Conservation (phyloP, 1,284 basidiomycete species). For the Tilletiaria anomala region DNA sequence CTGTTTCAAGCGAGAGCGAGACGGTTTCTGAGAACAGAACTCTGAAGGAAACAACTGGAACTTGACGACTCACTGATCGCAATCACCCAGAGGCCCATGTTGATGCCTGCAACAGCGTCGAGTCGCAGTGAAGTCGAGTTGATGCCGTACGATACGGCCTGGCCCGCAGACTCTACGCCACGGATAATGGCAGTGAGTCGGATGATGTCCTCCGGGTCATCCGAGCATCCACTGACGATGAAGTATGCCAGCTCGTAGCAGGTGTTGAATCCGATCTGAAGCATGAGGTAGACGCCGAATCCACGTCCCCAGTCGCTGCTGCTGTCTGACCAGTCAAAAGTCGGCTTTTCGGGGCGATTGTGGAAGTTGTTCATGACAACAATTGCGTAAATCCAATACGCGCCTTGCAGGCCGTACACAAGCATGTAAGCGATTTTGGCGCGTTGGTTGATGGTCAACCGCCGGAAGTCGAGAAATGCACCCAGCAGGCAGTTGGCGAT, state of each 20-base stretch:
- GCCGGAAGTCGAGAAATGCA: slow-evolving; percentile 35
- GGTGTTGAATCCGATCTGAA: slow-evolving; percentile 27
- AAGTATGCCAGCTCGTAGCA: slow-evolving; percentile 24
- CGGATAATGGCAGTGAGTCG: slow-evolving; percentile 30
- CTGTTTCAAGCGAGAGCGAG: neutral
- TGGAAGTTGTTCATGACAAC: slow-evolving; percentile 17
- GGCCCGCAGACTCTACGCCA: slow-evolving; percentile 30
- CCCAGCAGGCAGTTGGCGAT: slow-evolving; percentile 36
- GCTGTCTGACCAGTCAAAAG: slow-evolving; percentile 25
- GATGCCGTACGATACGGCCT: slow-evolving; percentile 33
- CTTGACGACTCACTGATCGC: no score
- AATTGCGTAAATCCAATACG: slow-evolving; percentile 37
- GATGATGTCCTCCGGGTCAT: slow-evolving; percentile 25
- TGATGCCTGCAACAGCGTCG: slow-evolving; percentile 27
- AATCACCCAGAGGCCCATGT: slow-evolving; percentile 17
- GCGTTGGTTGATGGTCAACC: slow-evolving; percentile 22
- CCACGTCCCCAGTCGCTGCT: slow-evolving; percentile 25
- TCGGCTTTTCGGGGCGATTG: slow-evolving; percentile 8
- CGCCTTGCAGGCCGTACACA: slow-evolving; percentile 22
- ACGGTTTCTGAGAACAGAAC: slow-evolving; percentile 10
- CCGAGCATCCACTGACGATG: slow-evolving; percentile 13
- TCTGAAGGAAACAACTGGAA: no score
- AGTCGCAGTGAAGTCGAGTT: slow-evolving; percentile 23
- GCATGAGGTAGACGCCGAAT: slow-evolving; percentile 29
- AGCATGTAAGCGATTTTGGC: slow-evolving; percentile 17